A percentile compares a stretch with the other conserved stretches of the same genome.
Conservation (phyloP, 1,139 yeast species). For the Yamadazyma oceani region DNA sequence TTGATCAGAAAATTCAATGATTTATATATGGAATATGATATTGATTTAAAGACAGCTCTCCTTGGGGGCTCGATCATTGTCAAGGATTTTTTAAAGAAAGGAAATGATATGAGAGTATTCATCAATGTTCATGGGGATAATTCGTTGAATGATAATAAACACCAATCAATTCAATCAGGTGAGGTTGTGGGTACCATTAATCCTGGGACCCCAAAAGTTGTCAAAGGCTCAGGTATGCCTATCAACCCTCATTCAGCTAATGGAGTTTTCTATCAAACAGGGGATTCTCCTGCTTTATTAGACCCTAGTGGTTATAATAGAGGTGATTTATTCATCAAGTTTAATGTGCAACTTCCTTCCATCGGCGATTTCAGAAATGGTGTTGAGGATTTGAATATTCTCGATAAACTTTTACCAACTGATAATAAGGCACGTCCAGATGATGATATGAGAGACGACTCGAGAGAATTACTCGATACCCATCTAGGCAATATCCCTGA, state of each 20-base stretch:
- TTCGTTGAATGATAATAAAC: slow-evolving; percentile 22
- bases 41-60: slow-evolving; percentile 54
- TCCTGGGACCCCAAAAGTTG: slow-evolving; percentile 47
- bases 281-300: slow-evolving; percentile 13
- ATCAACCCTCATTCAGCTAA: slow-evolving; percentile 42
- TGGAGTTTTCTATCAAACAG: slow-evolving; percentile 21
- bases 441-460: slow-evolving; percentile 1
- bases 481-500: slow-evolving; percentile 27
- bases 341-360: slow-evolving; percentile 39
- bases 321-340: slow-evolving; percentile 44
- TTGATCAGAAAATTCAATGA: slow-evolving; percentile 53
- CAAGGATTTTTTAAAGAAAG: slow-evolving; percentile 44
- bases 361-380: slow-evolving; percentile 26
- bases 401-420: slow-evolving; percentile 4
- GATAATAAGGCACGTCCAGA: neutral
- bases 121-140: slow-evolving; percentile 39
- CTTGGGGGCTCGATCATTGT: slow-evolving; percentile 53
- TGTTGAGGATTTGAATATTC: slow-evolving; percentile 3
- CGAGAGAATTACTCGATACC: slow-evolving; percentile 15
- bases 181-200: slow-evolving; percentile 48
- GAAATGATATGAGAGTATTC: slow-evolving; percentile 38
- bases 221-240: slow-evolving; percentile 64
- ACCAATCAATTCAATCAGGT: slow-evolving; percentile 35
- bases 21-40: slow-evolving; percentile 43
- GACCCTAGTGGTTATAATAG: slow-evolving; percentile 22